Conservation (phyloP, 495 filamentous ascomycete genomes). For the Penicillium robsamsonii region DNA sequence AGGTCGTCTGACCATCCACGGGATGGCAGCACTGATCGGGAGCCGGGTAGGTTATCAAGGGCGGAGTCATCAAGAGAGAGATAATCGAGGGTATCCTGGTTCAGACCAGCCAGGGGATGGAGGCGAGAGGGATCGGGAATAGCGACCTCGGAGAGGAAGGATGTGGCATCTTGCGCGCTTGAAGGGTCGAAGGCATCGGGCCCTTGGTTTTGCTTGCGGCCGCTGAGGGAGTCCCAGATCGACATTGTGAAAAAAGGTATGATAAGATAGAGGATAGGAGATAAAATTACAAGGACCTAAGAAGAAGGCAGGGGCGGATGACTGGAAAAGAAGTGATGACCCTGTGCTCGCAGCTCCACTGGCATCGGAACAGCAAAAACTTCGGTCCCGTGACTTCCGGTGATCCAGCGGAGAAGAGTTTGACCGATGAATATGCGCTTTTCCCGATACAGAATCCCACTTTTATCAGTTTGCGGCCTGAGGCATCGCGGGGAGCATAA, state of each 20-base stretch:
- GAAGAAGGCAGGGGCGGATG: conserved; percentile 19
- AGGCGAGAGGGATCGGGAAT: conserved; percentile 81
- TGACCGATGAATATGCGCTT: conserved; percentile 23
- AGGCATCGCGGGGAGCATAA: conserved; percentile 29
- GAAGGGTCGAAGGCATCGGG: conserved; percentile 64
- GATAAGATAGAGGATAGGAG: conserved; percentile 5
- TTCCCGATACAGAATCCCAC: conserved; percentile 25
- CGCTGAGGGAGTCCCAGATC: conserved; percentile 85
- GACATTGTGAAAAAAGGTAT: conserved; percentile 52
- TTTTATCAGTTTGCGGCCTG: conserved; percentile 29
- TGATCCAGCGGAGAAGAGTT: conserved; percentile 23
- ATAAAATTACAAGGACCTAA: conserved; percentile 30
- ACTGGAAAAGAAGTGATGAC: conserved; percentile 19
- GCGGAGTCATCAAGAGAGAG: conserved; percentile 87
- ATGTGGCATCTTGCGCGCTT: conserved; percentile 72
- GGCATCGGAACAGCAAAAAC: conserved; percentile 41
- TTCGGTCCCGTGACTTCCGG: conserved; percentile 41
- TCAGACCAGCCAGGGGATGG: conserved; percentile 91
- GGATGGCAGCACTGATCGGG: conserved; percentile 81
- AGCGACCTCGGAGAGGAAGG: conserved; percentile 68
- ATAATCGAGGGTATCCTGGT: conserved; percentile 90
- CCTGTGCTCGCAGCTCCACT: conserved; percentile 31
- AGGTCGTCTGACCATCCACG: conserved; percentile 97
- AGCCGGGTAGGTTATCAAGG: conserved; percentile 83
- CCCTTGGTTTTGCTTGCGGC: conserved; percentile 68